phyloP scores from a whole-genome alignment of 2,329 filamentous ascomycete species.

The Hymenoscyphus infarciens region DNA sequence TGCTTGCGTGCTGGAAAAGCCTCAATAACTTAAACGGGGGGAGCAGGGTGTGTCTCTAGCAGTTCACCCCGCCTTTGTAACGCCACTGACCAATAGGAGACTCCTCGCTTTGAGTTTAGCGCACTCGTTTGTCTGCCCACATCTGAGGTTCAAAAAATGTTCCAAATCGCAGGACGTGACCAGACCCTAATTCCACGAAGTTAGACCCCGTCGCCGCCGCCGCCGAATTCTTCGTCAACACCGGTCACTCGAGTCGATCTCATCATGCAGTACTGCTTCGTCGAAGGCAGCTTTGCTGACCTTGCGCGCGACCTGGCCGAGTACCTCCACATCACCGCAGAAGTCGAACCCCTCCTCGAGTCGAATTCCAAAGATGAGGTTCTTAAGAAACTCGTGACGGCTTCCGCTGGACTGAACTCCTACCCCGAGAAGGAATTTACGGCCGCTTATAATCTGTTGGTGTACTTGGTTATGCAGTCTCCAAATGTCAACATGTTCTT shows the following conservation, averaged over 20 bases:
- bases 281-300: conserved; percentile 93
- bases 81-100: background rate
- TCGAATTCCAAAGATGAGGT: conserved; percentile 75
- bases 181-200: background rate
- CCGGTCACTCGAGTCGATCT: background rate
- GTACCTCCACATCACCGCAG: conserved; percentile 74
- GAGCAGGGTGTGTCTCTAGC: background rate
- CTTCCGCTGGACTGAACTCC: conserved; percentile 71
- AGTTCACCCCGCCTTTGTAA: background rate
- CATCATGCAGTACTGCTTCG: conserved; percentile 52
- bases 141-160: background rate
- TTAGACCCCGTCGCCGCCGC: conserved; percentile 5
- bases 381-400: conserved; percentile 82
- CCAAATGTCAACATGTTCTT: conserved; percentile 83
- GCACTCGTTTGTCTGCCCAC: conserved; percentile 4
- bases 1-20: background rate
- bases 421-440: conserved; percentile 96
- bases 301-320: conserved; percentile 91
- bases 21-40: background rate
- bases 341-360: conserved; percentile 69
- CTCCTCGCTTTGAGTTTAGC: conserved; percentile 5
- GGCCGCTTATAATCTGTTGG: conserved; percentile 92
- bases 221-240: conserved; percentile 5
- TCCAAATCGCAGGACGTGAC: conserved; percentile 2
- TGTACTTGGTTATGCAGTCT: conserved; percentile 87